Conservation (phyloP, 345 rosid genomes). For the Moringa oleifera region DNA sequence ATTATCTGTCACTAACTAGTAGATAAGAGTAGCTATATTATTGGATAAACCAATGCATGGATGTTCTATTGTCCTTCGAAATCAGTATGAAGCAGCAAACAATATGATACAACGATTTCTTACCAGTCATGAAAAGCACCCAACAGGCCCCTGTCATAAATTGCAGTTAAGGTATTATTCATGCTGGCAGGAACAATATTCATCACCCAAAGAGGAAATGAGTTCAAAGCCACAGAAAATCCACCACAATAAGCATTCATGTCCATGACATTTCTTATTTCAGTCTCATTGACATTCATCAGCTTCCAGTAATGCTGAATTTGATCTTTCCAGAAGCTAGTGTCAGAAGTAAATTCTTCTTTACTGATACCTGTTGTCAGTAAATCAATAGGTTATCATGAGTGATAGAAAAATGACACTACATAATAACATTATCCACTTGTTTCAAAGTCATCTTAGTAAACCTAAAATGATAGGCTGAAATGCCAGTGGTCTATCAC, state of each 20-base stretch:
- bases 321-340: conserved; percentile 69
- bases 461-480: too few relatives aligned
- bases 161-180: conserved; percentile 67
- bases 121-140: conserved; percentile 96
- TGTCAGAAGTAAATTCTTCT: conserved; percentile 55
- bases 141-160: conserved; percentile 65
- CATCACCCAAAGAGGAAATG: conserved; percentile 86
- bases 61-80: neutral
- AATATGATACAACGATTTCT: conserved; percentile 14
- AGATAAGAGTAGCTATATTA: neutral
- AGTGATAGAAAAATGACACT: conserved; percentile 2
- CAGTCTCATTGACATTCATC: conserved; percentile 46
- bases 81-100: conserved; percentile 8
- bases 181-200: conserved; percentile 67
- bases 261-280: conserved; percentile 80
- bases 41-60: neutral
- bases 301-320: conserved; percentile 59
- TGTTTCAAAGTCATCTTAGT: too few relatives aligned
- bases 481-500: too few relatives aligned
- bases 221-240: conserved; percentile 59
- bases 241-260: conserved; percentile 88
- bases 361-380: conserved; percentile 48
- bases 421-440: neutral
- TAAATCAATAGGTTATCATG: conserved; percentile 4
- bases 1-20: neutral